Evolutionary conservation across 805 yeast genomes (phyloP), one percentile per base, ranked within the genome.

Genomic region (Candida ortonii): DNA sequence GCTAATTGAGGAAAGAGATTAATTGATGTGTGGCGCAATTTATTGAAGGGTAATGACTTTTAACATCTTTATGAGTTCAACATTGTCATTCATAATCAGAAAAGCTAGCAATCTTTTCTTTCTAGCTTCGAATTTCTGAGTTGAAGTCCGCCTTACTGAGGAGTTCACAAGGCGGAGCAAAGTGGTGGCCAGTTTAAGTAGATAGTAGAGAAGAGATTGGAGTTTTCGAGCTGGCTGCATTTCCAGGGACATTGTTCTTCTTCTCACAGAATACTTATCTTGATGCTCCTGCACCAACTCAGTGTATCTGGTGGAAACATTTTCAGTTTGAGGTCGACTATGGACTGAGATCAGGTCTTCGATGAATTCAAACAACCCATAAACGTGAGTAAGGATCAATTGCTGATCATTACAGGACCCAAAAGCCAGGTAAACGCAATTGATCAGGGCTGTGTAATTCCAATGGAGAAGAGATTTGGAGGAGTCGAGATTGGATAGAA

Each of bases 61-160:
- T 10, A 47, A 22, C 16, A 39, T 13, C 22, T 37, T 39, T 7
- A 46, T 28, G 4, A 42, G 29, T n/a, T 36, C 41, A n/a, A 23
- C 38, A 28, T 47, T 42, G 12, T 29, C 38, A 32, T 43, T 43
- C 6, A 46, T 25, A 10, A 46, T 41, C 28, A 46, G 32, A 28
- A 43, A 43, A 15, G 46, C 44, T 17, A 39, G 44, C 8, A 46
- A 34, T 12, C 36, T 39, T n/a, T 24, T 20, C 22, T 31, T 39
- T 21, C 33, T 23, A 16, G 22, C 25, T n/a, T 25, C 22, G 16
- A 39, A 30, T 11, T 31, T 24, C 6, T 22, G 18, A 5, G 21
- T 26, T 16, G 22, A 30, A 16, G 25, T 30, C 12, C 33, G n/a
- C 23, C 27, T 43, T n/a, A 38, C 25, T 13, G 23, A 16, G 3